These are phyloP conservation scores for Endocalyx cinctus DNA, from an alignment of 2,329 filamentous ascomycete genomes.

Conservation along the genomic window DNA sequence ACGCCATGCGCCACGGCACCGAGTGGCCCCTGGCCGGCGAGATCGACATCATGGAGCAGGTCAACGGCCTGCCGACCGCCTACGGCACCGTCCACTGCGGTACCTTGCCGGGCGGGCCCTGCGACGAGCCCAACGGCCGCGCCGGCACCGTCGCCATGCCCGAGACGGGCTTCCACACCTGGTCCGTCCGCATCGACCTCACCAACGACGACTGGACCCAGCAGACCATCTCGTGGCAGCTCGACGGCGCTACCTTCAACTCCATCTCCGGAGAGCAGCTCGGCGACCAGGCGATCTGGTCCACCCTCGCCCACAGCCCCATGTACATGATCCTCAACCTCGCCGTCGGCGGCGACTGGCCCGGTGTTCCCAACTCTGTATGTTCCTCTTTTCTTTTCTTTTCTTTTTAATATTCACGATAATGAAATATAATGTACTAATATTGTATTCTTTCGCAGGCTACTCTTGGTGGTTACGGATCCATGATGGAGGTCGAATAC, in stretches of 20 bases:
- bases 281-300: conserved; percentile 43
- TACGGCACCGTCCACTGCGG: conserved; percentile 52
- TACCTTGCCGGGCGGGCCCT: conserved; percentile 38
- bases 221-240: conserved; percentile 48
- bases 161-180: conserved; percentile 42
- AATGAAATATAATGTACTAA: too few relatives aligned
- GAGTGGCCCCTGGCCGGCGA: conserved; percentile 51
- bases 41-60: conserved; percentile 53
- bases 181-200: conserved; percentile 47
- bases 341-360: conserved; percentile 50
- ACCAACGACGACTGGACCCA: conserved; percentile 38
- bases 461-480: conserved; percentile 24
- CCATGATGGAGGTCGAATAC: conserved; percentile 29
- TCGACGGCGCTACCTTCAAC: conserved; percentile 41
- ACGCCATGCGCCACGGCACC: conserved; percentile 42
- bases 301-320: conserved; percentile 43
- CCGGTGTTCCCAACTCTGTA: conserved; percentile 23
- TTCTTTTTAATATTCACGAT: too few relatives aligned
- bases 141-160: conserved; percentile 30
- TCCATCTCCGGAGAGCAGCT: conserved; percentile 41
- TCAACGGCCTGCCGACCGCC: conserved; percentile 43
- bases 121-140: conserved; percentile 46
- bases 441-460: conserved; percentile 6
- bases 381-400: too few relatives aligned
- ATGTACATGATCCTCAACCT: conserved; percentile 50